Evolutionary conservation across 2,329 filamentous ascomycete genomes (phyloP).

Genomic region (Thelonectria olida): DNA sequence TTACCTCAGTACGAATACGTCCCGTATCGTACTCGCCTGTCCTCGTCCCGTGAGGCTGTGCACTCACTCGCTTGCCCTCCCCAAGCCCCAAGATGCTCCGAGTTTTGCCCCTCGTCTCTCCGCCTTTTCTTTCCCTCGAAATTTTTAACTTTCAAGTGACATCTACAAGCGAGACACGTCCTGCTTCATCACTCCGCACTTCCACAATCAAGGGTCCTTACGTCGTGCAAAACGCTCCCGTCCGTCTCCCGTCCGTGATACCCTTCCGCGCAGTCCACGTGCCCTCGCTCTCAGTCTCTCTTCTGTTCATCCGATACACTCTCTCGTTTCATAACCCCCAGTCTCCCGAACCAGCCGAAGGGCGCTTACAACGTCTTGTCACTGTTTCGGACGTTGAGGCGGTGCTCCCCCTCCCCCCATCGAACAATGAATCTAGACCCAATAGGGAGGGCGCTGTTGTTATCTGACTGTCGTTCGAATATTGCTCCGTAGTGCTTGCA

Average conservation of each 20-base stretch:
- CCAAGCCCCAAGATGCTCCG: not conserved
- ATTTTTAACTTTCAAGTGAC: not conserved
- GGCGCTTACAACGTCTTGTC: slow-evolving; percentile 9
- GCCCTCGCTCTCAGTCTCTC: not conserved
- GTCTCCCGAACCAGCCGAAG: not conserved
- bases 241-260: not conserved
- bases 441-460: not conserved
- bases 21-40: not conserved
- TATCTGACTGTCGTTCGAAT: no score
- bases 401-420: not conserved
- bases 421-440: not conserved
- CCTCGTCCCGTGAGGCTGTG: not conserved
- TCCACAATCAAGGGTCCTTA: not conserved
- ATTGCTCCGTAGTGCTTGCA: not conserved
- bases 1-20: not conserved
- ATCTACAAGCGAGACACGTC: not conserved
- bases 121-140: not conserved
- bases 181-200: slow-evolving; percentile 7
- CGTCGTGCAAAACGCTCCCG: not conserved
- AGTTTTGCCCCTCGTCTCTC: not conserved
- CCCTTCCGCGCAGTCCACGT: no score
- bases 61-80: no score
- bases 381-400: slow-evolving; percentile 13
- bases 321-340: slow-evolving; percentile 13
- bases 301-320: not conserved